Base-by-base conservation (phyloP, 1,139 yeast species). In the Debaryomyces sp. region DNA sequence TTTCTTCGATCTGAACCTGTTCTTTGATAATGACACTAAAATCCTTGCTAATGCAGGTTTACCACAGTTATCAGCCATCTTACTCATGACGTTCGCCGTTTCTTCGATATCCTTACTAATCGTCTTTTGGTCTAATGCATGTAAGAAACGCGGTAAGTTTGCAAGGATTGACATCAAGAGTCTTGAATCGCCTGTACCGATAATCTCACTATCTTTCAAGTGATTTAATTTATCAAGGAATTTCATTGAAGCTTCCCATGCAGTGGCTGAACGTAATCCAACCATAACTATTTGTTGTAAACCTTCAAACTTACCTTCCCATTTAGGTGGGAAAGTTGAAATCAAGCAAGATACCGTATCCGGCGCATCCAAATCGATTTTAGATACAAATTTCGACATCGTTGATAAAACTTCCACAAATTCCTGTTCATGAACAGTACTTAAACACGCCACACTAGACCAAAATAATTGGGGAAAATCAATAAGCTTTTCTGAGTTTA, bases 261-360 rank as follows among this genome's bases (percentile, higher is more conserved):
- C 82, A 42, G 83, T 80, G 1, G 92, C 75, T 0, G 97, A 91
- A 46, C 96, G 73, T 51, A 94, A 71, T 0, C 99, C 99, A 41
- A 83, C 82, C 77, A 89, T 73, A 0, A 92, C 83, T 27, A 87
- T 78, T 46, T 81, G 85, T 58, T 91, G 96, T 9, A 95, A 71
- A 0, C 99, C 99, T 59, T 87, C 94, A 64, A 92, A 94, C 48
- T 85, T 80, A 1, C 97, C 97, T 61, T 90, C 96, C 99, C 99
- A 95, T 54, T 89, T 87, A 0, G 96, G 86, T 0, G 99, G 99
- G 63, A 92, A 94, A 0, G 95, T 87, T 0, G 95, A 81, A 18
- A 89, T 81, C 49, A 92, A 74, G 64, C 96, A 86, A 18, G 87
- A 81, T 2, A 91, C 94, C 0, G 96, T 90, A 50, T 89, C 96